Percentiles rank a stretch among this genome's conserved stretches.
These are phyloP conservation scores for Phytophthora multivora DNA, from an alignment of 352 stramenopile species.

Conservation along the genomic window DNA sequence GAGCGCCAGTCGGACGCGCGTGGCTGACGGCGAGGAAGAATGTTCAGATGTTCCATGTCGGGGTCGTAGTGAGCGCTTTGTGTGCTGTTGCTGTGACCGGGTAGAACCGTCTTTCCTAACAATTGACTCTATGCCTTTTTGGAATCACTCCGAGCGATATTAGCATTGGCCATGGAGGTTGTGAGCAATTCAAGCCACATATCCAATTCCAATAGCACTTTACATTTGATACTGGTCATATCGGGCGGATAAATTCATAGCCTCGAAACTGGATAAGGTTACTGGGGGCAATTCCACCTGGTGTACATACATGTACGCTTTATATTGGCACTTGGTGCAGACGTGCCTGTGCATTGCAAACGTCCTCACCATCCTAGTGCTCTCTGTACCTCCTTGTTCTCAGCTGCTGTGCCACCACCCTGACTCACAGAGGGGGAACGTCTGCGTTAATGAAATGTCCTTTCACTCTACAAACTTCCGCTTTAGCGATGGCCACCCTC, in stretches of 20 bases:
- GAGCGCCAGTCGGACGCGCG: no score
- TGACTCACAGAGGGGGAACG: conserved; percentile 3
- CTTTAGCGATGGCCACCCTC: conserved; percentile 16
- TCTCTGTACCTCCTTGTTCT: conserved; percentile 12
- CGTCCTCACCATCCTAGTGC: conserved; percentile 13
- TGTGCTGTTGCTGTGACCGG: neutral
- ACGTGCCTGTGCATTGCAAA: conserved; percentile 7
- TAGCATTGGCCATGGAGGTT: no score
- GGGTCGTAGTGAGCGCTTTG: neutral
- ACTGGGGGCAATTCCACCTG: neutral
- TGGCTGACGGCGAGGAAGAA: neutral
- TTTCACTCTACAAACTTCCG: conserved; percentile 9
- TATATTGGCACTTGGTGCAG: neutral
- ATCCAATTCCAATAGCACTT: neutral
- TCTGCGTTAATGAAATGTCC: conserved; percentile 1
- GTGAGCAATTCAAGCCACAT: no score
- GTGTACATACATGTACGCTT: conserved; percentile 7
- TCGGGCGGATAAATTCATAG: neutral
- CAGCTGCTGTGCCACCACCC: conserved; percentile 1
- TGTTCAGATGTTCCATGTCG: conserved; percentile 3
- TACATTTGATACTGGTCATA: neutral
- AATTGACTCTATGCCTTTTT: neutral
- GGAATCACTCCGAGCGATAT: no score
- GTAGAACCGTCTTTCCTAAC: neutral
- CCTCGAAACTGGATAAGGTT: conserved; percentile 13